A percentile compares a stretch with the other conserved stretches of the same genome.
These are phyloP conservation scores for Dillenia suffruticosa DNA, from an alignment of 164 flowering plant species.

Conservation along the genomic window DNA sequence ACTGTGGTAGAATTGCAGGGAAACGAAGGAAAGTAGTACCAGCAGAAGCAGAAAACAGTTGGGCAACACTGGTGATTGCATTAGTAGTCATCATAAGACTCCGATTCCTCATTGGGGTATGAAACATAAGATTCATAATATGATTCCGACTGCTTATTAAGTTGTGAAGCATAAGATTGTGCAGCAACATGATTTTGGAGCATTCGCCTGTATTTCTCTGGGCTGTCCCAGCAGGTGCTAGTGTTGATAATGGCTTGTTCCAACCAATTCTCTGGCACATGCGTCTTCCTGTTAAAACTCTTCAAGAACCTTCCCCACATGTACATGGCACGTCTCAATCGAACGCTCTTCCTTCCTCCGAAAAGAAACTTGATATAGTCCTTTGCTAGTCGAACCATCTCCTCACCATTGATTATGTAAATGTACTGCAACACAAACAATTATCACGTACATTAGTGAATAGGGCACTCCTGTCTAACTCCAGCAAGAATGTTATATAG, in stretches of 20 bases:
- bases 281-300: slow-evolving; percentile 22
- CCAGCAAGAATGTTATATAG: too few relatives aligned
- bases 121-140: too few relatives aligned
- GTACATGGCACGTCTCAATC: slow-evolving; percentile 36
- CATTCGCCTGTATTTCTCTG: slow-evolving; percentile 25
- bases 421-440: slow-evolving; percentile 46
- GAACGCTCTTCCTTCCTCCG: slow-evolving; percentile 35
- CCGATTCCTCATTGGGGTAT: too few relatives aligned
- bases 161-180: not conserved
- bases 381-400: slow-evolving; percentile 30
- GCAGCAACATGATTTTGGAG: slow-evolving; percentile 7
- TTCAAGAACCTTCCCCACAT: slow-evolving; percentile 24
- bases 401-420: slow-evolving; percentile 55
- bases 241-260: slow-evolving; percentile 51
- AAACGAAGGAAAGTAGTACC: too few relatives aligned
- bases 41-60: too few relatives aligned
- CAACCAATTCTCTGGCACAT: slow-evolving; percentile 30
- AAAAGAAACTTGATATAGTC: slow-evolving; percentile 50
- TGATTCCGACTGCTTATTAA: too few relatives aligned
- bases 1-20: too few relatives aligned
- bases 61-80: too few relatives aligned
- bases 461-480: too few relatives aligned
- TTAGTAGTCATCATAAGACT: too few relatives aligned
- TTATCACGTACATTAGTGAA: not conserved
- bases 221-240: slow-evolving; percentile 55